Conservation (phyloP, 2,329 filamentous ascomycete species). For the Penicillium sp. region DNA sequence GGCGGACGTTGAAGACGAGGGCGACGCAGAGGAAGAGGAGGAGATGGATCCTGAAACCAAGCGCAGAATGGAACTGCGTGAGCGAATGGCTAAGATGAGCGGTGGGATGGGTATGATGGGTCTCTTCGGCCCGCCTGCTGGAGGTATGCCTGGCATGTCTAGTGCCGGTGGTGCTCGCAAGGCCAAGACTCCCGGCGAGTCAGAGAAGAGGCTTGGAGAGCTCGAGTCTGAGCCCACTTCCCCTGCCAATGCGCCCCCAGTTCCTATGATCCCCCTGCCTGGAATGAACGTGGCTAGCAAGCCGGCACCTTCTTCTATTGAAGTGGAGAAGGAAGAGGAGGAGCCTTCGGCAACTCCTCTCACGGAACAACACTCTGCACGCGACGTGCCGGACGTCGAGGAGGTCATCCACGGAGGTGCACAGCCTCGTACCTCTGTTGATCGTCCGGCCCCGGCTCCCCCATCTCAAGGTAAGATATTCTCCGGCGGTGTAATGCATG, state of each 20-base stretch:
- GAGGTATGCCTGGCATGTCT: slow-evolving; percentile 59
- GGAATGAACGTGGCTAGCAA: slow-evolving; percentile 60
- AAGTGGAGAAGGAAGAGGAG: slow-evolving; percentile 54
- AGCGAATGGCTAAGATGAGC: slow-evolving; percentile 98
- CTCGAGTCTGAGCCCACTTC: slow-evolving; percentile 35
- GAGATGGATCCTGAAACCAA: slow-evolving; percentile 84
- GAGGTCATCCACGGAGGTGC: slow-evolving; percentile 44
- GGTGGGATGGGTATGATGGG: slow-evolving; percentile 96
- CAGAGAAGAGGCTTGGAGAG: slow-evolving; percentile 36
- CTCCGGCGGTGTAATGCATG: not conserved
- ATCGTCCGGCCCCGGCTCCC: slow-evolving; percentile 45
- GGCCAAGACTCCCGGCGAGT: slow-evolving; percentile 46
- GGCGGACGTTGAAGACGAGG: slow-evolving; percentile 57
- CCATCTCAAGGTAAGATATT: slow-evolving; percentile 53
- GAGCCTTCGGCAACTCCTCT: slow-evolving; percentile 44
- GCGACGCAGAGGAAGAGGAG: slow-evolving; percentile 74
- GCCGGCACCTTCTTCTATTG: slow-evolving; percentile 48
- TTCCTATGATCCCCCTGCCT: slow-evolving; percentile 64
- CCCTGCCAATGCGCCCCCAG: slow-evolving; percentile 42
- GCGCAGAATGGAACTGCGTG: slow-evolving; percentile 82
- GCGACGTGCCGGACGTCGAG: slow-evolving; percentile 57
- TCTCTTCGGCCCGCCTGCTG: slow-evolving; percentile 76
- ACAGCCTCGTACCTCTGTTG: slow-evolving; percentile 38
- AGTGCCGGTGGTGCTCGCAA: slow-evolving; percentile 47
- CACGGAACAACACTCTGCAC: slow-evolving; percentile 43